Evolutionary conservation across 495 filamentous ascomycete species (phyloP).

Genomic region (Penicillium psychrofluorescens): DNA sequence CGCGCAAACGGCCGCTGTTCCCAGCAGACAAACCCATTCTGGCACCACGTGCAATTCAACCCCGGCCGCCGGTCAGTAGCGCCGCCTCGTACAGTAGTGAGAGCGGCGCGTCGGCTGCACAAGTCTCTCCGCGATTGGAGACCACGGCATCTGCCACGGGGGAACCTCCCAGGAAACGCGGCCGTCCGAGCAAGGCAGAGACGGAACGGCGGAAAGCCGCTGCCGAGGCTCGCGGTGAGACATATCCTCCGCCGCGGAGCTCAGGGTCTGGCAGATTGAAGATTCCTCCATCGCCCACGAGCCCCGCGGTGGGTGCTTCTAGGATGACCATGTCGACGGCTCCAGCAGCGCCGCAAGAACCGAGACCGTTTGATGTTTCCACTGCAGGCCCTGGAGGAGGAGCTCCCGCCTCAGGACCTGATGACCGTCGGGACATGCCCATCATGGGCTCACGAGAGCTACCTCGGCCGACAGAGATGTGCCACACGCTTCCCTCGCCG

Average conservation of each 20-base stretch:
- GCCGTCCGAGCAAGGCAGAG: conserved; percentile 52
- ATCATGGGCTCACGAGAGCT: conserved; percentile 24
- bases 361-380: neutral
- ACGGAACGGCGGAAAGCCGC: conserved; percentile 43
- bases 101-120: conserved; percentile 25
- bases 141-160: conserved; percentile 4
- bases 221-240: conserved; percentile 44
- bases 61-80: conserved; percentile 26
- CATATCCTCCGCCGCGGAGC: conserved; percentile 37
- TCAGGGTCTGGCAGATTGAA: conserved; percentile 23
- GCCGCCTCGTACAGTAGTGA: conserved; percentile 32
- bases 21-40: conserved; percentile 25
- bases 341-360: neutral
- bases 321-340: neutral
- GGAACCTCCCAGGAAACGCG: conserved; percentile 50
- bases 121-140: conserved; percentile 29
- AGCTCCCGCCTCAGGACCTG: neutral
- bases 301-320: conserved; percentile 16
- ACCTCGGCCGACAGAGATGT: conserved; percentile 24
- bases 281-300: conserved; percentile 25
- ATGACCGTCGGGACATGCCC: conserved; percentile 15
- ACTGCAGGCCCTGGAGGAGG: neutral
- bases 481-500: conserved; percentile 27
- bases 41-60: conserved; percentile 34
- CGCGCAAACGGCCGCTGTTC: conserved; percentile 30